These are phyloP conservation scores for Boletus insuetus DNA, from an alignment of 768 basidiomycete genomes.

Conservation along the genomic window DNA sequence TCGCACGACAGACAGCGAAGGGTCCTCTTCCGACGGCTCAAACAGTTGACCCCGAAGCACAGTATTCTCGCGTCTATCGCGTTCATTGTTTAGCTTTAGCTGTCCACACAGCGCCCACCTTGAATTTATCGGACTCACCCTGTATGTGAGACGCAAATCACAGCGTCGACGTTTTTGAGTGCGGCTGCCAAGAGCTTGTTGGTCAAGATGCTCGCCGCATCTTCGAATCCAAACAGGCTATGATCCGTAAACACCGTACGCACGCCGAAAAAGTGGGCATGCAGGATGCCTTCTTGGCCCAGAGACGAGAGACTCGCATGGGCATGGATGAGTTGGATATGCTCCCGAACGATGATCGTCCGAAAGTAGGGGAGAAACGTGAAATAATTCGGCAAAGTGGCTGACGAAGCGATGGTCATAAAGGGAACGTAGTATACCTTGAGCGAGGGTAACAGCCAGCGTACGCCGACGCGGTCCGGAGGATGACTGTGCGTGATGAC, in stretches of 20 bases:
- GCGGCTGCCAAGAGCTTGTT: conserved; percentile 91
- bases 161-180: conserved; percentile 87
- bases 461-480: conserved; percentile 81
- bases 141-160: conserved; percentile 95
- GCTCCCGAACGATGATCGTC: conserved; percentile 82
- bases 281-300: conserved; percentile 90
- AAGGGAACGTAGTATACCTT: conserved; percentile 97
- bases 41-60: conserved; percentile 83
- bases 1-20: conserved; percentile 45
- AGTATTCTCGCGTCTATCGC: conserved; percentile 89
- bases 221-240: conserved; percentile 93
- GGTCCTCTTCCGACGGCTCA: conserved; percentile 44
- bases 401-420: conserved; percentile 83
- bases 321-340: conserved; percentile 83
- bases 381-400: conserved; percentile 93
- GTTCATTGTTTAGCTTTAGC: neutral
- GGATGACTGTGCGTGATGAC: conserved; percentile 92
- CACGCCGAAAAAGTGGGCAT: conserved; percentile 82
- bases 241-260: conserved; percentile 97
- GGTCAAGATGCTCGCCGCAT: conserved; percentile 94
- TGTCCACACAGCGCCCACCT: neutral
- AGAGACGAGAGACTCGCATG: conserved; percentile 90
- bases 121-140: conserved; percentile 52
- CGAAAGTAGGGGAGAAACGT: conserved; percentile 90
- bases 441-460: conserved; percentile 81